Evolutionary conservation across 257 asterid genomes (phyloP).

Genomic region (Jasminum sambac): DNA sequence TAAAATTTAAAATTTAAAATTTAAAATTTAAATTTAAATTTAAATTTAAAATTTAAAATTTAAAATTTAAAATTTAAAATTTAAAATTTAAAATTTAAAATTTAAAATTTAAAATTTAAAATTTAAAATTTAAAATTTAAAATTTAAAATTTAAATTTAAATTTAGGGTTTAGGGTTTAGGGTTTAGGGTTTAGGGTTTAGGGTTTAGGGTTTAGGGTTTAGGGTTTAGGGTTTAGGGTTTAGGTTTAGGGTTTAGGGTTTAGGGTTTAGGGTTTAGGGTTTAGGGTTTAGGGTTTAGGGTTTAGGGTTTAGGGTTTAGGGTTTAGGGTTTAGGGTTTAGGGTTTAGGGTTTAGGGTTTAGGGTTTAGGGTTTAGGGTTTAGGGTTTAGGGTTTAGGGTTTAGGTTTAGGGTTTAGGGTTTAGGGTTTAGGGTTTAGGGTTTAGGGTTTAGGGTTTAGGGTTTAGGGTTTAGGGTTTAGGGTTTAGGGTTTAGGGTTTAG

Average conservation of each 20-base stretch:
- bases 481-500: constrained; percentile 24
- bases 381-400: constrained; percentile 21
- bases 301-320: constrained; percentile 25
- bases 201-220: constrained; percentile 25
- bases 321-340: constrained; percentile 21
- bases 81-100: constrained; percentile 24
- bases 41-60: constrained; percentile 26
- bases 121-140: constrained; percentile 15
- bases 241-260: constrained; percentile 23
- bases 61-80: constrained; percentile 21
- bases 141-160: constrained; percentile 23
- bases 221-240: constrained; percentile 26
- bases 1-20: constrained; percentile 17
- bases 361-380: constrained; percentile 30
- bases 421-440: constrained; percentile 23
- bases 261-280: constrained; percentile 19
- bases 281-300: constrained; percentile 18
- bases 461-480: constrained; percentile 25
- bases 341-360: constrained; percentile 28
- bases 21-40: constrained; percentile 22
- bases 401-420: constrained; percentile 25
- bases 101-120: constrained; percentile 10
- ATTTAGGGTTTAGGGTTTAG: constrained; percentile 24
- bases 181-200: constrained; percentile 27
- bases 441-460: constrained; percentile 23